These are phyloP conservation scores for Aspergillus alliaceus DNA, from an alignment of 2,329 filamentous ascomycete species.

Conservation along the genomic window DNA sequence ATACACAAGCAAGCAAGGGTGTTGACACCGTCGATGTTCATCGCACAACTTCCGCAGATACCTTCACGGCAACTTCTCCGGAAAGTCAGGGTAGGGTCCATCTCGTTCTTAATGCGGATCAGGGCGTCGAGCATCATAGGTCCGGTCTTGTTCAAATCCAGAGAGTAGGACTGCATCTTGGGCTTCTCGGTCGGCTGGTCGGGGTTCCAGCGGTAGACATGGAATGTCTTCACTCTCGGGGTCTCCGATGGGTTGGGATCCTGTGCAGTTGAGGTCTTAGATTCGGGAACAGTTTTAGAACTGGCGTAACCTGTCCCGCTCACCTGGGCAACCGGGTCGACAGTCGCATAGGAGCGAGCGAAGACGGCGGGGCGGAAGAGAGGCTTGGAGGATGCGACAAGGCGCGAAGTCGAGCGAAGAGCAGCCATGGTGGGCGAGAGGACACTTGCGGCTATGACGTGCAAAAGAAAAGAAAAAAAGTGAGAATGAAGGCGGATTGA, in stretches of 20 bases:
- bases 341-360: conserved; percentile 50
- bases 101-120: conserved; percentile 98
- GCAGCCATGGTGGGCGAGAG: conserved; percentile 44
- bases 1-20: conserved; percentile 95
- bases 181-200: conserved; percentile 91
- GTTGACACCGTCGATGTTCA: conserved; percentile 99
- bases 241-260: conserved; percentile 59
- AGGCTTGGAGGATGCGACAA: conserved; percentile 44
- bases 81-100: conserved; percentile 95
- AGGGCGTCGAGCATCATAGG: conserved; percentile 98
- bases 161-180: conserved; percentile 87
- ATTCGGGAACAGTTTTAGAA: conserved; percentile 43
- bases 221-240: conserved; percentile 83
- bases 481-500: conserved; percentile 2
- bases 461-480: conserved; percentile 7
- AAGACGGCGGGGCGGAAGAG: conserved; percentile 42
- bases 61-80: conserved; percentile 94
- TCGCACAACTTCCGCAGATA: conserved; percentile 97
- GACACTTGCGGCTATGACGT: conserved; percentile 9
- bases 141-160: conserved; percentile 98
- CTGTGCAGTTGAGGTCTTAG: conserved; percentile 60
- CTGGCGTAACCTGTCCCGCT: conserved; percentile 29
- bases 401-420: conserved; percentile 49
- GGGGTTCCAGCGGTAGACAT: conserved; percentile 98
- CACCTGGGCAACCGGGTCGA: conserved; percentile 36